Evolutionary conservation across 2,329 filamentous ascomycete species (phyloP).

Genomic region (Fragosphaeria purpurea): DNA sequence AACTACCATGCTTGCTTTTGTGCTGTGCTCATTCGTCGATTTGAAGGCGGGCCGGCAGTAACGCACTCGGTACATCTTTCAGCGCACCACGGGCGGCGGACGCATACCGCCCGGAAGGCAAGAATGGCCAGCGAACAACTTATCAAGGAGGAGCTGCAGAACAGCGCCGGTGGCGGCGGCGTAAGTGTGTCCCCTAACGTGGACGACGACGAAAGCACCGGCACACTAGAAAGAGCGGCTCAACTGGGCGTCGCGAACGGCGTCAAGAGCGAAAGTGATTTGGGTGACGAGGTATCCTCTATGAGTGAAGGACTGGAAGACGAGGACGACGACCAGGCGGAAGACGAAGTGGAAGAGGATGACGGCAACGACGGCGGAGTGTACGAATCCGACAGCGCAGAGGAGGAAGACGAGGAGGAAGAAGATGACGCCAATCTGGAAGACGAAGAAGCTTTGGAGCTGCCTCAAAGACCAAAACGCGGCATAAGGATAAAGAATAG

Average conservation of each 20-base stretch:
- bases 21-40: conserved; percentile 1
- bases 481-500: conserved; percentile 25
- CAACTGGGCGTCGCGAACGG: conserved; percentile 20
- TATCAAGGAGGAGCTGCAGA: conserved; percentile 49
- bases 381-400: conserved; percentile 17
- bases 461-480: conserved; percentile 8
- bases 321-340: conserved; percentile 23
- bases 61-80: neutral
- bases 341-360: conserved; percentile 23
- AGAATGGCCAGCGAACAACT: conserved; percentile 41
- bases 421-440: conserved; percentile 21
- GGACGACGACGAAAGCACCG: conserved; percentile 23
- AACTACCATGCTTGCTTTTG: conserved; percentile 10
- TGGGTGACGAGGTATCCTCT: conserved; percentile 24
- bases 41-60: conserved; percentile 1
- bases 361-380: conserved; percentile 20
- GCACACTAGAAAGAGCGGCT: conserved; percentile 15
- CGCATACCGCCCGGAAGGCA: neutral
- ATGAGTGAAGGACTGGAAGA: conserved; percentile 17
- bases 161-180: conserved; percentile 43
- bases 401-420: conserved; percentile 22
- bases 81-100: neutral
- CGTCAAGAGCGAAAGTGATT: conserved; percentile 25
- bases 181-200: conserved; percentile 22
- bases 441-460: conserved; percentile 12